phyloP scores from a whole-genome alignment of 2,329 filamentous ascomycete genomes.

The Juglanconis oblonga region DNA sequence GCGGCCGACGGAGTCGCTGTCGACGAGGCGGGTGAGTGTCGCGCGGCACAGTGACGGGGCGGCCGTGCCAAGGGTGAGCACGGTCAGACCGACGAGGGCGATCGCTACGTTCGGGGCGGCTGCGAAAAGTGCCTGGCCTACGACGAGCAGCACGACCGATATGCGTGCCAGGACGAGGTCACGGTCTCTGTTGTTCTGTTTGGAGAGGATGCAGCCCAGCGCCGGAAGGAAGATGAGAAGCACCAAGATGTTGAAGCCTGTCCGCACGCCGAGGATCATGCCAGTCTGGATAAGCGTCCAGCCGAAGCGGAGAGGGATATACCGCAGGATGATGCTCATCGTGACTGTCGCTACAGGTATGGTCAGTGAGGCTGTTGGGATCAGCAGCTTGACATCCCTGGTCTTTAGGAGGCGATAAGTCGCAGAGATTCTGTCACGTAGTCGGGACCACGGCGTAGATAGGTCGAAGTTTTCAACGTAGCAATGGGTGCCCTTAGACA shows the following conservation, averaged over 20 bases:
- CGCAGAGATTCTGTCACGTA: neutral
- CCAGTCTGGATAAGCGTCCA: constrained; percentile 2
- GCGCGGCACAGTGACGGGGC: constrained; percentile 13
- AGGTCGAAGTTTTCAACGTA: neutral
- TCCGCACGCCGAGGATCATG: constrained; percentile 5
- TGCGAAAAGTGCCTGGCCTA: constrained; percentile 5
- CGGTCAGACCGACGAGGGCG: constrained; percentile 4
- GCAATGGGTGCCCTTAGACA: neutral
- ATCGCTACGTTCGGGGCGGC: neutral
- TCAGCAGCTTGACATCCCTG: neutral
- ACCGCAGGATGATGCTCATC: constrained; percentile 7
- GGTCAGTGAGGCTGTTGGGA: constrained; percentile 2
- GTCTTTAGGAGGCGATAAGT: neutral
- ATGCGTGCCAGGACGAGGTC: constrained; percentile 5
- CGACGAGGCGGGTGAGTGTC: neutral
- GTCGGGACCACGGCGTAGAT: neutral
- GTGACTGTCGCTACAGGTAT: neutral
- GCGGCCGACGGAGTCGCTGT: neutral
- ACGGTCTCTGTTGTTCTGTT: neutral
- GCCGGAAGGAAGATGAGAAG: constrained; percentile 2
- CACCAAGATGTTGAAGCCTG: constrained; percentile 6
- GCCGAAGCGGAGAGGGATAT: constrained; percentile 10
- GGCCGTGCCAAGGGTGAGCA: constrained; percentile 13
- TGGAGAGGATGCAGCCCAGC: neutral
- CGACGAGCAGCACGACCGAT: constrained; percentile 1